Conservation (phyloP, 2,329 filamentous ascomycete genomes). For the Stachybotrys chartarum region DNA sequence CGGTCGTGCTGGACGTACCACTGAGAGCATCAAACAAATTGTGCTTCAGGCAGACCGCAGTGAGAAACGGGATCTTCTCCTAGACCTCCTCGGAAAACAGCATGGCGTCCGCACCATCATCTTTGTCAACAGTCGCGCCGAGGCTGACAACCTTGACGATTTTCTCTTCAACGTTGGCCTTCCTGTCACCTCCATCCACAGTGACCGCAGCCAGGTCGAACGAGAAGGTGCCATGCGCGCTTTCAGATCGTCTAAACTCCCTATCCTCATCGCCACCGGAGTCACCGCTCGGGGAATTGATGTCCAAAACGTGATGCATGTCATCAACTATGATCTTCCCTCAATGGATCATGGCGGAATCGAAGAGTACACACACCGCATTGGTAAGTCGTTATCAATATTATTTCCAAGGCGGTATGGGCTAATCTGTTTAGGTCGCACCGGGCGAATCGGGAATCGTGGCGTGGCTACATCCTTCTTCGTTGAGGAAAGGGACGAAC, state of each 20-base stretch:
- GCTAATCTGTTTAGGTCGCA: slow-evolving; percentile 56
- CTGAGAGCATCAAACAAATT: slow-evolving; percentile 74
- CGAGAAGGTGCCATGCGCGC: slow-evolving; percentile 85
- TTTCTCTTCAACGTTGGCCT: slow-evolving; percentile 73
- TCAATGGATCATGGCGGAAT: slow-evolving; percentile 72
- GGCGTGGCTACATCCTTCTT: slow-evolving; percentile 88
- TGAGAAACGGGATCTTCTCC: slow-evolving; percentile 63
- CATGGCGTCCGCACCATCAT: slow-evolving; percentile 74
- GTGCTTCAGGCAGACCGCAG: slow-evolving; percentile 59
- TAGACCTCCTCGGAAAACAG: slow-evolving; percentile 64
- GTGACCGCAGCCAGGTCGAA: slow-evolving; percentile 80
- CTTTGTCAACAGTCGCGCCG: slow-evolving; percentile 77
- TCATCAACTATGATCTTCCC: slow-evolving; percentile 91
- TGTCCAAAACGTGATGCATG: slow-evolving; percentile 77
- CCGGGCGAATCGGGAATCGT: slow-evolving; percentile 82
- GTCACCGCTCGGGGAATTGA: slow-evolving; percentile 86
- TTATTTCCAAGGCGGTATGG: neutral
- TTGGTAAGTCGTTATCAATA: slow-evolving; percentile 51
- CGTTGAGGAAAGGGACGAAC: slow-evolving; percentile 68
- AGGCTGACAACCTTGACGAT: slow-evolving; percentile 80
- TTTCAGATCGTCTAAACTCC: slow-evolving; percentile 68
- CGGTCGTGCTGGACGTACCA: slow-evolving; percentile 77
- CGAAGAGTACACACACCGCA: slow-evolving; percentile 88
- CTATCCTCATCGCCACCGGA: slow-evolving; percentile 80
- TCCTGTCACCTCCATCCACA: slow-evolving; percentile 83